Conservation (phyloP, 495 filamentous ascomycete genomes). For the Pyrenula aspistea region DNA sequence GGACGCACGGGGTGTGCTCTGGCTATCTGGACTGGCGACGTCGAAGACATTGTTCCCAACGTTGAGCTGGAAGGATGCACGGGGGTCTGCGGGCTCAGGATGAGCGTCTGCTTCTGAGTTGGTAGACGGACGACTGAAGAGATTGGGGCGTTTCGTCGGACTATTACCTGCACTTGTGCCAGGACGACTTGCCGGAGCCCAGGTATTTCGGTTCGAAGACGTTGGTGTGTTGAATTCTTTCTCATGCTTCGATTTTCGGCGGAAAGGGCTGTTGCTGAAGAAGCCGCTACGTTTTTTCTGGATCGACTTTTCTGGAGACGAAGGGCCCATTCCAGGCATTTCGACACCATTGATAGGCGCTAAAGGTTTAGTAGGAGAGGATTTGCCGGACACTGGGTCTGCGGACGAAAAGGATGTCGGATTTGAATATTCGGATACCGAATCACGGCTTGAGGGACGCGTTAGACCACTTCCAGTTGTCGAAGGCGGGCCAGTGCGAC, state of each 20-base stretch:
- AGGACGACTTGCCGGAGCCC: slow-evolving; percentile 26
- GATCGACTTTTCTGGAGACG: slow-evolving; percentile 44
- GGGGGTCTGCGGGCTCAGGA: slow-evolving; percentile 85
- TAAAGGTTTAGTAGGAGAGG: slow-evolving; percentile 48
- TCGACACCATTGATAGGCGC: slow-evolving; percentile 34
- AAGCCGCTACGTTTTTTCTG: slow-evolving; percentile 85
- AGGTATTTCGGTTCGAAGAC: slow-evolving; percentile 45
- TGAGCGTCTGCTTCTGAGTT: background rate
- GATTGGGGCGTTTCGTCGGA: slow-evolving; percentile 14
- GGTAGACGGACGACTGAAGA: slow-evolving; percentile 3
- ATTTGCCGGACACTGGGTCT: slow-evolving; percentile 52
- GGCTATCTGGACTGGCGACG: slow-evolving; percentile 69
- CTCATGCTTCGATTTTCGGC: slow-evolving; percentile 78
- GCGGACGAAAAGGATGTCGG: slow-evolving; percentile 84
- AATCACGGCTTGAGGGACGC: slow-evolving; percentile 78
- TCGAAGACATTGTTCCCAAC: slow-evolving; percentile 95
- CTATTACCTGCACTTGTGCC: slow-evolving; percentile 7
- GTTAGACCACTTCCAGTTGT: slow-evolving; percentile 67
- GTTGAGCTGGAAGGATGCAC: slow-evolving; percentile 90
- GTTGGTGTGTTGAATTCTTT: slow-evolving; percentile 48
- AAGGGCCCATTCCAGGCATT: slow-evolving; percentile 27
- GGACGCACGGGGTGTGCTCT: slow-evolving; percentile 19
- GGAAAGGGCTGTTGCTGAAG: slow-evolving; percentile 92
- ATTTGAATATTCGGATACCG: slow-evolving; percentile 82
- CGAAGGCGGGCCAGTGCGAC: slow-evolving; percentile 73